phyloP scores from a whole-genome alignment of 805 yeast genomes.

The Saturnispora quitensis region DNA sequence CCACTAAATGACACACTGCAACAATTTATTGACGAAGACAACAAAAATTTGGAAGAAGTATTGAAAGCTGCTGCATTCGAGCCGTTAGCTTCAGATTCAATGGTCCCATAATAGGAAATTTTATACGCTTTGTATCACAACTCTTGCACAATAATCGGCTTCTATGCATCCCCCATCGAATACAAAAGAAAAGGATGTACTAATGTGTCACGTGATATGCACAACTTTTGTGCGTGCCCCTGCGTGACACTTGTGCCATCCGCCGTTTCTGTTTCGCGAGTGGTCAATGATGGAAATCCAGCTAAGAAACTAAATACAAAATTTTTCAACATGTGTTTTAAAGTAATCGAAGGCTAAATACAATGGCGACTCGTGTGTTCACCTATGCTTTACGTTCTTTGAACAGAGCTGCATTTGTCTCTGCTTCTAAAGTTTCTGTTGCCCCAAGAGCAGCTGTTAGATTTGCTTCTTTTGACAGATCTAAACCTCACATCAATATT shows the following conservation, averaged over 20 bases:
- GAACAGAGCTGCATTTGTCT: constrained; percentile 20
- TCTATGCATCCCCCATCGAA: too few relatives aligned
- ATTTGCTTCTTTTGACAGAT: constrained; percentile 77
- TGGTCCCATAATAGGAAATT: neutral
- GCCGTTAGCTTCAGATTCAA: neutral
- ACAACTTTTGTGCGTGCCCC: neutral
- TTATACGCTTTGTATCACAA: neutral
- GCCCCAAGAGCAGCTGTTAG: constrained; percentile 21
- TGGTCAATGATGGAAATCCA: neutral
- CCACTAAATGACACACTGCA: constrained; percentile 20
- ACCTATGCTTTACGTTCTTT: constrained; percentile 22
- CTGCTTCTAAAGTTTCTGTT: constrained; percentile 13
- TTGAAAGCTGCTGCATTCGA: neutral
- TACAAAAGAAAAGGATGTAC: neutral
- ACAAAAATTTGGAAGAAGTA: constrained; percentile 14
- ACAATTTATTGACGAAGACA: constrained; percentile 28
- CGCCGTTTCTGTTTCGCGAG: neutral
- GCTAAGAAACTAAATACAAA: neutral
- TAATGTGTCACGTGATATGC: neutral
- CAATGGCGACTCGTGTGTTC: constrained; percentile 27
- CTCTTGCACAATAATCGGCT: neutral
- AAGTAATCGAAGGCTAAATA: constrained; percentile 1
- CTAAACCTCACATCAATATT: constrained; percentile 92
- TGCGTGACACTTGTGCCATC: neutral
- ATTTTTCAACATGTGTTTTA: neutral